phyloP scores from a whole-genome alignment of 805 yeast species.

The Yarrowia hollandica region DNA sequence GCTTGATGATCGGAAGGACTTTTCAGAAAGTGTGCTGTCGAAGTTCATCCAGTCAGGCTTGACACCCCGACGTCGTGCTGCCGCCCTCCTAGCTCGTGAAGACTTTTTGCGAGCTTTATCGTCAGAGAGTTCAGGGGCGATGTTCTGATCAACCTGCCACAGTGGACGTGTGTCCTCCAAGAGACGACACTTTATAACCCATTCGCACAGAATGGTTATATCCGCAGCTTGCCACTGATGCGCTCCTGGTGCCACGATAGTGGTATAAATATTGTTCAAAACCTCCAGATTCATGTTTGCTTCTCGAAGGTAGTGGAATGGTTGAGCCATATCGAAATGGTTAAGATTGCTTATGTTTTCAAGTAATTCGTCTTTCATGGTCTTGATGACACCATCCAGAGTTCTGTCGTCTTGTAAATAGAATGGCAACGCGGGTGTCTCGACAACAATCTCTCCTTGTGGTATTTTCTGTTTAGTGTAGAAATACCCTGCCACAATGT shows the following conservation, averaged over 20 bases:
- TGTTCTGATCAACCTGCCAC: constrained; percentile 13
- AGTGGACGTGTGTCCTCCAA: constrained; percentile 2
- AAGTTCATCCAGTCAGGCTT: constrained; percentile 21
- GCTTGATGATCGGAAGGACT: neutral
- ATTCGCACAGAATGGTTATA: neutral
- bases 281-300: neutral
- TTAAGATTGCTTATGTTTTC: neutral
- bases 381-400: neutral
- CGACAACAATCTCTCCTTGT: constrained; percentile 1
- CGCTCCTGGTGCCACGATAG: neutral
- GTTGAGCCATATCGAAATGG: constrained; percentile 12
- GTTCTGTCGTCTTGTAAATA: neutral
- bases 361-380: neutral
- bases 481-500: neutral
- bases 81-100: constrained; percentile 1
- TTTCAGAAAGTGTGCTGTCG: neutral
- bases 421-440: neutral
- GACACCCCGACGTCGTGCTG: neutral
- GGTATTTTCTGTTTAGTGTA: constrained; percentile 7
- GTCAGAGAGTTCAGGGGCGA: neutral
- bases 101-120: neutral
- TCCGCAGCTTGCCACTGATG: neutral
- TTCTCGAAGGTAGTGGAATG: constrained; percentile 1
- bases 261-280: neutral
- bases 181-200: constrained; percentile 14